Percentiles rank a stretch among this genome's conserved stretches.
These are phyloP conservation scores for Sordariomycetes sp. DNA, from an alignment of 2,329 filamentous ascomycete genomes.

Conservation along the genomic window DNA sequence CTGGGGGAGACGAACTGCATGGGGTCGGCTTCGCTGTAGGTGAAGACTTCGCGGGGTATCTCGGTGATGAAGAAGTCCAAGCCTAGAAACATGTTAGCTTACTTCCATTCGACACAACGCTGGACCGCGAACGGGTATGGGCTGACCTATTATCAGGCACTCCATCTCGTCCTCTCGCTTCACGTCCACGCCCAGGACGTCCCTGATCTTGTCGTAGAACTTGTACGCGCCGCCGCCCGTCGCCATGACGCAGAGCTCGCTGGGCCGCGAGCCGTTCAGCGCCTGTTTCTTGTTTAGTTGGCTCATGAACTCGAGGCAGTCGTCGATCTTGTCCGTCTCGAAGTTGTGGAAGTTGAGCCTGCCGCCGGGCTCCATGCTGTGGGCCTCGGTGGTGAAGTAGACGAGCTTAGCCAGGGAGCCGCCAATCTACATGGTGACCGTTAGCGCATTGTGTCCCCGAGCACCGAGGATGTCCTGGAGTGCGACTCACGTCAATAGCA, in stretches of 20 bases:
- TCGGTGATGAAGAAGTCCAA: slow-evolving; percentile 98
- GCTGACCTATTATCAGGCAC: slow-evolving; percentile 79
- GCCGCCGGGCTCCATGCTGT: slow-evolving; percentile 68
- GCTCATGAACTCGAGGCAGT: slow-evolving; percentile 85
- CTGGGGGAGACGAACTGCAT: slow-evolving; percentile 76
- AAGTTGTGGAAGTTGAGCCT: slow-evolving; percentile 92
- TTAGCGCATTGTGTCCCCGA: background rate
- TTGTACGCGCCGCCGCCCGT: slow-evolving; percentile 95
- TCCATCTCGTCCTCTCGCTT: slow-evolving; percentile 96
- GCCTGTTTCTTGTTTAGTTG: slow-evolving; percentile 67
- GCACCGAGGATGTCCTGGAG: slow-evolving; percentile 5
- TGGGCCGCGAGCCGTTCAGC: slow-evolving; percentile 57
- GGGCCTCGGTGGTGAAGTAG: slow-evolving; percentile 84
- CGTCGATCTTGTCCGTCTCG: slow-evolving; percentile 87
- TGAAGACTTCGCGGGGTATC: slow-evolving; percentile 94
- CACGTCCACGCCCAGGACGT: slow-evolving; percentile 76
- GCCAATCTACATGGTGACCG: slow-evolving; percentile 53
- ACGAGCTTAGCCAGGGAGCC: slow-evolving; percentile 93
- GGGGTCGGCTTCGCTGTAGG: slow-evolving; percentile 79
- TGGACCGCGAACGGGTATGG: background rate
- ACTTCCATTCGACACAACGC: background rate
- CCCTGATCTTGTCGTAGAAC: slow-evolving; percentile 82
- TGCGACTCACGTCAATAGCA: slow-evolving; percentile 69
- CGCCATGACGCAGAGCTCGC: slow-evolving; percentile 81
- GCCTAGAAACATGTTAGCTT: slow-evolving; percentile 33